Evolutionary conservation across 108 stramenopile species (phyloP), one percentile per base, ranked within the genome.

Genomic region (Mayamaea pseudoterrestris): DNA sequence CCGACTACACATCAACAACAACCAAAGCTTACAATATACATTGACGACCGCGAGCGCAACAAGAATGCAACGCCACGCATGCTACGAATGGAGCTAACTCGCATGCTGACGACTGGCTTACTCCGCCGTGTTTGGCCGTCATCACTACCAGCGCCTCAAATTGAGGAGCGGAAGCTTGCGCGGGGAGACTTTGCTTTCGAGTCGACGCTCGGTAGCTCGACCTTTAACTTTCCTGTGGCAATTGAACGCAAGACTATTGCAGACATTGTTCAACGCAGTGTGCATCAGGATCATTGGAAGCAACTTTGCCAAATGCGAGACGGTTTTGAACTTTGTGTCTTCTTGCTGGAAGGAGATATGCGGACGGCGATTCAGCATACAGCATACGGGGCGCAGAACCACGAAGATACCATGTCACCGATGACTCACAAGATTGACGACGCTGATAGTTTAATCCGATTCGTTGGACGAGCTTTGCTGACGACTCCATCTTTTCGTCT

Each of bases 191-290:
- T 66, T 36, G 41, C 30, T 4, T 66, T 59, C 37, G 27, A 43
- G 18, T 8, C 29, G 6, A 35, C 31, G 12, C 44, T 66, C 7
- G 34, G 22, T 34, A n/a, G n/a, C n/a, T n/a, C n/a, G n/a, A n/a
- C n/a, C n/a, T n/a, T n/a, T n/a, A n/a, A n/a, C n/a, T n/a, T n/a
- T n/a, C n/a, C n/a, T n/a, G 47, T 66, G 18, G 22, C 30, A 2
- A 30, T 66, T 1, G 65, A 66, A 45, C 28, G 65, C 20, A 66
- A 66, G 34, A 48, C 45, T 26, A 35, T 60, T 14, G 35, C 28
- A n/a, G 65, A 66, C 32, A 27, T 66, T n/a, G 58, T 66, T 3
- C 65, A 66, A 29, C 44, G 65, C 39, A 51, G 48, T 7, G 11
- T 30, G 1, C 13, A 18, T 11, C 52, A 58, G 3, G 65, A 66